These are phyloP conservation scores for Escallonia herrerae DNA, from an alignment of 129 eudicot species.

Conservation along the genomic window DNA sequence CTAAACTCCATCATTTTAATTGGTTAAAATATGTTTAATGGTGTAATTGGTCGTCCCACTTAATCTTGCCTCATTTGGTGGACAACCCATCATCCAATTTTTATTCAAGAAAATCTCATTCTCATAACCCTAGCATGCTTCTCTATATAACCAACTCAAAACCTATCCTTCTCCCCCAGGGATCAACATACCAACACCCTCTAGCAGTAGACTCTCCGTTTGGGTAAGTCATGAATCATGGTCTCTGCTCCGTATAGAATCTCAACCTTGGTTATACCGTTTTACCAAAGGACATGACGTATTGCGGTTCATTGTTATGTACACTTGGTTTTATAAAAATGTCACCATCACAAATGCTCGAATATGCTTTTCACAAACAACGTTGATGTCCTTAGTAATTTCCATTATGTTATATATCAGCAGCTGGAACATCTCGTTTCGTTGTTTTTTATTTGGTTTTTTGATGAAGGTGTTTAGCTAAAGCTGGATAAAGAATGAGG, in stretches of 20 bases:
- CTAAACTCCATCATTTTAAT: conserved; percentile 13
- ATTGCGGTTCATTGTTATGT: no score
- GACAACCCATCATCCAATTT: conserved; percentile 11
- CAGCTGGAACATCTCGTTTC: no score
- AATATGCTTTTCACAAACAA: no score
- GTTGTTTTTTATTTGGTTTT: no score
- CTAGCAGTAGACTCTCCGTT: neutral
- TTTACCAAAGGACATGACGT: no score
- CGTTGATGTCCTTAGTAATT: no score
- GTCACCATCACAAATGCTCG: no score
- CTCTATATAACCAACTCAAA: conserved; percentile 15
- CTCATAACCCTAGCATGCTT: neutral
- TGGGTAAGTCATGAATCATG: conserved; percentile 13
- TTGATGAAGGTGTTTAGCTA: no score
- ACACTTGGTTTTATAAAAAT: no score
- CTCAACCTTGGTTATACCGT: no score
- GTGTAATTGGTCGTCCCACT: conserved; percentile 22
- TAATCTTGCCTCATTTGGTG: conserved; percentile 30
- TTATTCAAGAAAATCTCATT: neutral
- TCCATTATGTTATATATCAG: no score
- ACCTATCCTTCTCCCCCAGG: conserved; percentile 3
- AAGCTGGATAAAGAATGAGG: conserved; percentile 4
- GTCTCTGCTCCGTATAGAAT: no score
- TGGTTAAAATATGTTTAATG: conserved; percentile 1
- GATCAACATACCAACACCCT: neutral